Percentiles rank a stretch among this genome's conserved stretches.
Evolutionary conservation across 257 asterid genomes (phyloP).

Genomic region (Penstemon barbatus): DNA sequence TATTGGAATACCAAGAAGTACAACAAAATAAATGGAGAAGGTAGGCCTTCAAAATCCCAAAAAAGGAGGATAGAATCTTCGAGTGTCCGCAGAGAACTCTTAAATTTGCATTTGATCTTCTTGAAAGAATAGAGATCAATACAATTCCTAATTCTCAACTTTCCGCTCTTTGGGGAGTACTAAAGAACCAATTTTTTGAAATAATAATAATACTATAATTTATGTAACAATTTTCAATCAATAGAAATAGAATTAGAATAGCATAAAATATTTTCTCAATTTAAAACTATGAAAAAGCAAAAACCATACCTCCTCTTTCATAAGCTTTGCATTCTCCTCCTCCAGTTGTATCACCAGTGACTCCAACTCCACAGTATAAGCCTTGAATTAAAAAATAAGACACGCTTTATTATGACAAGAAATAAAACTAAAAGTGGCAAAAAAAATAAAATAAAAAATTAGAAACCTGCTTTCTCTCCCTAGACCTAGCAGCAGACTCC

Average conservation of each 20-base stretch:
- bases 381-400: slow-evolving; percentile 42
- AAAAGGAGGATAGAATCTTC: not conserved
- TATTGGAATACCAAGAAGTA: not conserved
- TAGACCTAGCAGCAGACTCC: slow-evolving; percentile 96
- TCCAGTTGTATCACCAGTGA: slow-evolving; percentile 75
- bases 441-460: not conserved
- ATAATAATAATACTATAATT: too few species aligned
- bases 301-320: slow-evolving; percentile 63
- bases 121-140: not conserved
- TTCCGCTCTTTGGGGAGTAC: not conserved
- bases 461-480: slow-evolving; percentile 91
- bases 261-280: not conserved
- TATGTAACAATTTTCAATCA: not conserved
- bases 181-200: too few species aligned
- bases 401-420: slow-evolving; percentile 14
- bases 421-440: not conserved
- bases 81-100: slow-evolving; percentile 7
- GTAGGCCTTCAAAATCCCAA: not conserved
- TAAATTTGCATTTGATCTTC: not conserved
- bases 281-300: not conserved
- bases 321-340: slow-evolving; percentile 79
- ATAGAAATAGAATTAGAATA: not conserved
- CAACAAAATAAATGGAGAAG: not conserved
- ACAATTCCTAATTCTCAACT: not conserved
- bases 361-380: slow-evolving; percentile 92